A percentile compares a stretch with the other conserved stretches of the same genome.
phyloP scores from a whole-genome alignment of 2,329 filamentous ascomycete genomes.

The Ceratocystis eucalypticola region DNA sequence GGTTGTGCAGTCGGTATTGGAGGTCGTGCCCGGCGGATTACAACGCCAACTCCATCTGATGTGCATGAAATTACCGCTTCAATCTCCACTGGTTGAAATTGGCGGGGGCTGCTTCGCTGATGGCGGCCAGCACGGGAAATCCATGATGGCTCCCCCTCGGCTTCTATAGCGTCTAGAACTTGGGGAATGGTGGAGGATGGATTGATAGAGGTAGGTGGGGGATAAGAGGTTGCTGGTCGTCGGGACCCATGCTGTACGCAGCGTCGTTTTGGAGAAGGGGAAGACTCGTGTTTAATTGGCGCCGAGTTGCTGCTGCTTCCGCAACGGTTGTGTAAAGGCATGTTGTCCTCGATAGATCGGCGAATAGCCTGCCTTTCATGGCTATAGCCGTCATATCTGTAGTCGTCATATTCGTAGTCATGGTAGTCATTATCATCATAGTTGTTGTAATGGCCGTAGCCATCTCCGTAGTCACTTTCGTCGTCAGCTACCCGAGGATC shows the following conservation, averaged over 20 bases:
- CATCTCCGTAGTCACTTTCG: slow-evolving; percentile 35
- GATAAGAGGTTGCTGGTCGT: slow-evolving; percentile 14
- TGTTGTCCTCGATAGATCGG: neutral
- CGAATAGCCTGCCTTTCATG: neutral
- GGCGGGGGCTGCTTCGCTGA: neutral
- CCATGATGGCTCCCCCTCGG: slow-evolving; percentile 24
- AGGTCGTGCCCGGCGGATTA: slow-evolving; percentile 60
- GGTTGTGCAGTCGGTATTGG: slow-evolving; percentile 48
- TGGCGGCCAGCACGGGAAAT: slow-evolving; percentile 27
- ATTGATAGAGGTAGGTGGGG: slow-evolving; percentile 16
- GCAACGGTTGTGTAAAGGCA: neutral
- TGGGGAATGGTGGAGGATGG: slow-evolving; percentile 12
- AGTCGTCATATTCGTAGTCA: slow-evolving; percentile 23
- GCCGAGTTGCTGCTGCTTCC: neutral
- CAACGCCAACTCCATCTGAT: slow-evolving; percentile 74
- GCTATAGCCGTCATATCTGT: slow-evolving; percentile 13
- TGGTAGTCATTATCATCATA: slow-evolving; percentile 22
- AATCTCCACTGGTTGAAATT: slow-evolving; percentile 43
- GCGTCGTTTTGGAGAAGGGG: slow-evolving; percentile 11
- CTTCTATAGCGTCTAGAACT: slow-evolving; percentile 24
- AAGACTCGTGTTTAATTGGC: slow-evolving; percentile 13
- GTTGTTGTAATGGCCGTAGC: slow-evolving; percentile 32
- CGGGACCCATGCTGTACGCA: slow-evolving; percentile 1
- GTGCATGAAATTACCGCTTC: slow-evolving; percentile 88
- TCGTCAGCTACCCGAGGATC: slow-evolving; percentile 44